These are phyloP conservation scores for Cordyceps cicadae DNA, from an alignment of 2,329 filamentous ascomycete species.

Conservation along the genomic window DNA sequence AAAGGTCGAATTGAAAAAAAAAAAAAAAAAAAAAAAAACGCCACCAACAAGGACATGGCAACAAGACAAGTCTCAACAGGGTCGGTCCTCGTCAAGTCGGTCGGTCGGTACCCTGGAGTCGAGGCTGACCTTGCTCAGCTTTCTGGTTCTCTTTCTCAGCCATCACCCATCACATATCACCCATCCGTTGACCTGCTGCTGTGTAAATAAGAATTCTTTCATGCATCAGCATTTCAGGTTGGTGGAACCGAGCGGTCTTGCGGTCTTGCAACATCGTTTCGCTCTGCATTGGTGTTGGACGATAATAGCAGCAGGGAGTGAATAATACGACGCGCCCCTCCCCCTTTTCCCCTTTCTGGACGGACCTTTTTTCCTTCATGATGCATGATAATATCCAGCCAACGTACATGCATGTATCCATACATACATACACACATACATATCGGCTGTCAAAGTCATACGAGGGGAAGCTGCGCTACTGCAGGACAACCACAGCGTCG, in stretches of 20 bases:
- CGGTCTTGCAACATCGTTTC: background rate
- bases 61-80: too few relatives aligned
- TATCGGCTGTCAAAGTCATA: background rate
- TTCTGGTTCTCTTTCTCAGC: background rate
- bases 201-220: background rate
- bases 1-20: too few relatives aligned
- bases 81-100: background rate
- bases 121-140: too few relatives aligned
- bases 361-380: background rate
- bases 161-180: too few relatives aligned
- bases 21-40: background rate
- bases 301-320: background rate
- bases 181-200: background rate
- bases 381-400: background rate
- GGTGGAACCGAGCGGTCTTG: background rate
- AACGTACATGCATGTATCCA: too few relatives aligned
- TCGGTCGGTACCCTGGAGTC: background rate
- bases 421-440: background rate
- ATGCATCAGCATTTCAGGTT: too few relatives aligned
- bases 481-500: conserved; percentile 1
- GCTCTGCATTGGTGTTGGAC: background rate
- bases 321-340: background rate
- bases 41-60: background rate
- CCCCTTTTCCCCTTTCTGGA: too few relatives aligned
- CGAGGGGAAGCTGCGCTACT: background rate